Percentiles rank a stretch among this genome's conserved stretches.
Conservation (phyloP, 2,329 filamentous ascomycete species). For the Pseudogymnoascus sp. region DNA sequence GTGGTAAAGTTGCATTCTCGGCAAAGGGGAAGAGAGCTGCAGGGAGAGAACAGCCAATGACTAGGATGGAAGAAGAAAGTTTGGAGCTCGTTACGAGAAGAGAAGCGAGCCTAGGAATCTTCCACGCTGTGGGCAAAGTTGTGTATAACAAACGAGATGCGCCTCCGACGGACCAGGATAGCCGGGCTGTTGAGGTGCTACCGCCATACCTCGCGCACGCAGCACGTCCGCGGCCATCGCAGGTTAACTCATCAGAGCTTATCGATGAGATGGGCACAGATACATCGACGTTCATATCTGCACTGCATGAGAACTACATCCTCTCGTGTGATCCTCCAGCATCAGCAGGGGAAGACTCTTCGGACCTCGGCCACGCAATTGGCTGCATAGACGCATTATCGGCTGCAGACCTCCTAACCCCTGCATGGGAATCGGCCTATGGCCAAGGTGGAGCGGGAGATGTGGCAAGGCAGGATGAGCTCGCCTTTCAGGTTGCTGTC, state of each 20-base stretch:
- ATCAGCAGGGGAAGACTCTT: slow-evolving; percentile 37
- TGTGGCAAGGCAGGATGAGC: slow-evolving; percentile 80
- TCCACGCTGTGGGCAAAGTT: slow-evolving; percentile 92
- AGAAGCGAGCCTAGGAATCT: slow-evolving; percentile 85
- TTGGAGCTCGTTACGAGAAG: slow-evolving; percentile 75
- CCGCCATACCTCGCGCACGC: slow-evolving; percentile 50
- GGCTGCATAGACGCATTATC: slow-evolving; percentile 83
- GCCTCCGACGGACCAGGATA: slow-evolving; percentile 30
- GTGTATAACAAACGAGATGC: slow-evolving; percentile 85
- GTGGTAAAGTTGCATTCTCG: slow-evolving; percentile 61
- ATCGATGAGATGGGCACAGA: slow-evolving; percentile 92
- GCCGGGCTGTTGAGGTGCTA: slow-evolving; percentile 43
- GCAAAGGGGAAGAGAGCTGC: slow-evolving; percentile 53
- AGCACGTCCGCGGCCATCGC: slow-evolving; percentile 52
- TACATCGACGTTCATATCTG: slow-evolving; percentile 78
- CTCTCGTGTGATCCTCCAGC: slow-evolving; percentile 63
- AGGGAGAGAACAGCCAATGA: slow-evolving; percentile 53
- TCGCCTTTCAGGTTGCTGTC: slow-evolving; percentile 85
- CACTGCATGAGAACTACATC: slow-evolving; percentile 88
- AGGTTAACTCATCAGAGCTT: slow-evolving; percentile 65
- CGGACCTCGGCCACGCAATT: slow-evolving; percentile 69
- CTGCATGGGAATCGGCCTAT: slow-evolving; percentile 62
- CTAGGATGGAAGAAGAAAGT: slow-evolving; percentile 69
- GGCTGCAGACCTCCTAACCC: slow-evolving; percentile 75
- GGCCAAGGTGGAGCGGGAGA: slow-evolving; percentile 56